Conservation (phyloP, 2,329 filamentous ascomycete genomes). For the Pseudogymnoascus sp. region DNA sequence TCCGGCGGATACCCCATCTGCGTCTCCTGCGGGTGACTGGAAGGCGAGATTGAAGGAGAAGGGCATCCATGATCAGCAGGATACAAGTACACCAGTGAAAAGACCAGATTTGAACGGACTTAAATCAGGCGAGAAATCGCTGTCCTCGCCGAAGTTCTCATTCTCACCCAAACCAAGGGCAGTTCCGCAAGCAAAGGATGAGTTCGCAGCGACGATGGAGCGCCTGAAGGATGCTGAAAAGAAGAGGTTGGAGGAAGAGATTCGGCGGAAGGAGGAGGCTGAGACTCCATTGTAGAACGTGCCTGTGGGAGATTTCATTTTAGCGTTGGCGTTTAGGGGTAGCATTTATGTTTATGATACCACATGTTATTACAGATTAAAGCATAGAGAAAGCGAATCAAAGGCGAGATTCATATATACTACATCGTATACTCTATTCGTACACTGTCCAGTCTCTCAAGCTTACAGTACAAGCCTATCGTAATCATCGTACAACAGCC, state of each 20-base stretch:
- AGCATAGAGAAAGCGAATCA: not conserved
- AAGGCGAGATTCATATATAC: conserved; percentile 3
- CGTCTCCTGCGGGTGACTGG: conserved; percentile 8
- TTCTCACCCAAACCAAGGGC: conserved; percentile 25
- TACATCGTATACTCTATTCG: not conserved
- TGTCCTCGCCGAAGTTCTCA: conserved; percentile 28
- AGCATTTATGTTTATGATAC: not conserved
- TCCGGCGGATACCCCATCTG: conserved; percentile 20
- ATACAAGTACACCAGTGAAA: conserved; percentile 26
- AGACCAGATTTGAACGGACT: conserved; percentile 30
- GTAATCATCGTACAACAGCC: not conserved
- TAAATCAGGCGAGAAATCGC: conserved; percentile 35
- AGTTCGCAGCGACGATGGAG: conserved; percentile 42
- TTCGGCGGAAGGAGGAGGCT: conserved; percentile 37
- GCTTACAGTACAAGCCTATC: not conserved
- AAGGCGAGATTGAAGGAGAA: conserved; percentile 13
- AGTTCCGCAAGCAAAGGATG: conserved; percentile 20
- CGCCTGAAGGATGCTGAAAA: conserved; percentile 50
- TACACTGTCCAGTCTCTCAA: not conserved
- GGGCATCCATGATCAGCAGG: conserved; percentile 15
- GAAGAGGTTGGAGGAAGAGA: conserved; percentile 44
- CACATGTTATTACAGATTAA: not conserved
- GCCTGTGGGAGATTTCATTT: not conserved
- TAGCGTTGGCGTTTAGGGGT: not conserved
- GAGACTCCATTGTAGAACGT: conserved; percentile 31